These are phyloP conservation scores for Aureobasidium vineae DNA, from an alignment of 2,329 filamentous ascomycete genomes.

Conservation along the genomic window DNA sequence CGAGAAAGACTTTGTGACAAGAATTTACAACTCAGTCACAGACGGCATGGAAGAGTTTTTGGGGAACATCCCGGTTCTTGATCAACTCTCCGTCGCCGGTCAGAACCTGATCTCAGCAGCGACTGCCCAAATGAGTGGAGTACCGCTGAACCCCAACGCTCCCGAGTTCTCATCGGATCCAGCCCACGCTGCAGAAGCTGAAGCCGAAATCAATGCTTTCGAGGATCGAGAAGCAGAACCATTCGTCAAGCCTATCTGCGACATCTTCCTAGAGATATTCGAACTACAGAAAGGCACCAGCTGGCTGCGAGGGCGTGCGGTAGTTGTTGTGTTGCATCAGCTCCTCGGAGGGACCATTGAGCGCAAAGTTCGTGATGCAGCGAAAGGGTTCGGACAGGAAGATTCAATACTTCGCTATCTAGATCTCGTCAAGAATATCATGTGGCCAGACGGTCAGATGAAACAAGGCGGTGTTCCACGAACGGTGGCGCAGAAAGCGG, in stretches of 20 bases:
- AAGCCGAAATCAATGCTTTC: slow-evolving; percentile 90
- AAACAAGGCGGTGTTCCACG: slow-evolving; percentile 55
- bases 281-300: slow-evolving; percentile 94
- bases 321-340: slow-evolving; percentile 95
- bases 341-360: slow-evolving; percentile 94
- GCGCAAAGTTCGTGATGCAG: slow-evolving; percentile 85
- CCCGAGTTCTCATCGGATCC: slow-evolving; percentile 36
- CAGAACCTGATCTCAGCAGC: slow-evolving; percentile 84
- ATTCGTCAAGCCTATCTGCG: slow-evolving; percentile 97
- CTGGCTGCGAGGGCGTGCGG: slow-evolving; percentile 92
- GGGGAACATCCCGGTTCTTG: slow-evolving; percentile 91
- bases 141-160: slow-evolving; percentile 43
- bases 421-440: slow-evolving; percentile 65
- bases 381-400: slow-evolving; percentile 70
- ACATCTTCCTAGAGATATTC: slow-evolving; percentile 94
- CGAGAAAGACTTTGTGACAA: slow-evolving; percentile 76
- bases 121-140: slow-evolving; percentile 50
- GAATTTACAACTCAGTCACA: slow-evolving; percentile 93
- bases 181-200: slow-evolving; percentile 67
- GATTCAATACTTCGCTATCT: slow-evolving; percentile 76
- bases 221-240: slow-evolving; percentile 87
- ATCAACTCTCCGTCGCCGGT: slow-evolving; percentile 88
- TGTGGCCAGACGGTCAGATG: slow-evolving; percentile 75
- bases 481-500: slow-evolving; percentile 69
- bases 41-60: slow-evolving; percentile 98